Base-by-base conservation (phyloP, 2,329 filamentous ascomycete species). In the Sarocladium strictum region DNA sequence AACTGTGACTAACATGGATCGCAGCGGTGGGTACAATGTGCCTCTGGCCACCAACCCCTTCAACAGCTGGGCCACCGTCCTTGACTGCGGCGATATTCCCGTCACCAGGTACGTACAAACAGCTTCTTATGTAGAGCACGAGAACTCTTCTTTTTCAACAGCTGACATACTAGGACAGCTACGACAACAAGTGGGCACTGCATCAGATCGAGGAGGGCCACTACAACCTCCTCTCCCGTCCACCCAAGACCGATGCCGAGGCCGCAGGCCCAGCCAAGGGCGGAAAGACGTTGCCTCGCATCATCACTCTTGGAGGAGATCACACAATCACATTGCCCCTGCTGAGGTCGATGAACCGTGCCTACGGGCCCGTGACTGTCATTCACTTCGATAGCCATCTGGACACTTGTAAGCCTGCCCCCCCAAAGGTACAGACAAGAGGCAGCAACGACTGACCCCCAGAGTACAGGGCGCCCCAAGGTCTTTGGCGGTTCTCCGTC, bases 151-250 rank as follows among this genome's bases (percentile, higher is more conserved):
- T n/a, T n/a, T n/a, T n/a, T 19, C 35, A 38, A 38, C 15, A 38
- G 35, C 35, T 38, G 15, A 38, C 35, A 19, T n/a, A 7, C 5
- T 9, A 5, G 5, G 10, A 21, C 38, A 90, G 86, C 32, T 92
- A 92, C 61, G 90, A 95, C 69, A 94, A 94, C 66, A 78, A 80
- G 2, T 94, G 83, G 69, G 90, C 90, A 7, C 82, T 95, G 23
- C 79, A 86, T 58, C 90, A 95, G 67, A 94, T 95, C 53, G 90
- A 95, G 67, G 83, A 93, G 69, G 90, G 90, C 9, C 90, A 95
- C 71, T 86, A 88, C 68, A 80, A 78, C 58, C 81, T 95, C 57
- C 74, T 94, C 9, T 86, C 85, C 58, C 85, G 89, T 33, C 70
- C 78, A 1, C 90, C 89, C 0, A 79, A 78, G 47, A 93, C 89